Conservation (phyloP, 306 rosid species). For the Datisca glomerata region DNA sequence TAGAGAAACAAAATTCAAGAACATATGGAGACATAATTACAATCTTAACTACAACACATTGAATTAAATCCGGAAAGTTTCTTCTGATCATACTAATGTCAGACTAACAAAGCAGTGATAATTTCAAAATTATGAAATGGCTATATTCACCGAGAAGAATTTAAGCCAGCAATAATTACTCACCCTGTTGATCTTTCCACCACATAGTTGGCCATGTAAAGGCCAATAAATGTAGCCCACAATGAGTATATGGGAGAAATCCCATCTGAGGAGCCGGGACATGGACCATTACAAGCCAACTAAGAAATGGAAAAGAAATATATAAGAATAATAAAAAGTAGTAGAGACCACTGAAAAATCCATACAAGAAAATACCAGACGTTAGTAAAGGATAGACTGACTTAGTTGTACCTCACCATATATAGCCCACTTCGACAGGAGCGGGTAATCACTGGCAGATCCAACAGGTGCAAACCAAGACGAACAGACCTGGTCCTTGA, state of each 20-base stretch:
- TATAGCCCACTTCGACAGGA: slow-evolving; percentile 93
- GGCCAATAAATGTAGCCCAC: slow-evolving; percentile 97
- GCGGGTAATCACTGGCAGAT: slow-evolving; percentile 95
- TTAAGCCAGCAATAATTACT: slow-evolving; percentile 16
- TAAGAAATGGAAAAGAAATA: slow-evolving; percentile 20
- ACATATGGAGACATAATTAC: no score
- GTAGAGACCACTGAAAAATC: slow-evolving; percentile 5
- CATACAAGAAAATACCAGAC: background rate
- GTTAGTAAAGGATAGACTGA: slow-evolving; percentile 8
- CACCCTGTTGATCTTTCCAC: slow-evolving; percentile 98
- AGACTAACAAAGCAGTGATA: no score
- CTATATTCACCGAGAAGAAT: background rate
- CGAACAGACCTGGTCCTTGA: slow-evolving; percentile 90
- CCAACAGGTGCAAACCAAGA: slow-evolving; percentile 99
- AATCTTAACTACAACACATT: no score
- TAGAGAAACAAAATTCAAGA: no score
- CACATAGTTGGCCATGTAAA: slow-evolving; percentile 91
- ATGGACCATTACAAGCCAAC: slow-evolving; percentile 91
- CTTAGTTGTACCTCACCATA: slow-evolving; percentile 75
- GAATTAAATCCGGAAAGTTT: no score
- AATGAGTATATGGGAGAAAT: slow-evolving; percentile 92
- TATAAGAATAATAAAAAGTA: slow-evolving; percentile 9
- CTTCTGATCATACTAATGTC: no score
- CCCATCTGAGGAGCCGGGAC: slow-evolving; percentile 71
- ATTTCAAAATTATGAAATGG: no score